These are phyloP conservation scores for Groenewaldozyma auringiensis DNA, from an alignment of 1,139 yeast genomes.

Conservation along the genomic window DNA sequence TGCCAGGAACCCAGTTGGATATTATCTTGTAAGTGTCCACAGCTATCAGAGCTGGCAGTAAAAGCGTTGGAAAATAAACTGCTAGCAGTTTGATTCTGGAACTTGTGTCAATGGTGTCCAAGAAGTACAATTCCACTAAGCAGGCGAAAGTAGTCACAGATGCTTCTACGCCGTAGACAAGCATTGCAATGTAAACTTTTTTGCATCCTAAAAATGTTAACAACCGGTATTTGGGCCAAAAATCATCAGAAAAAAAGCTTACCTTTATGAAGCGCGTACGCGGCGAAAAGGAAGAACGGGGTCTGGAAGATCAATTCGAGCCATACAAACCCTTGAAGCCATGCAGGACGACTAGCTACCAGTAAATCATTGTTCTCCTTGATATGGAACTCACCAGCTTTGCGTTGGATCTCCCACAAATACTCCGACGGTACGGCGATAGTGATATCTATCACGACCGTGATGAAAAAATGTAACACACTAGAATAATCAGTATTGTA, in stretches of 20 bases:
- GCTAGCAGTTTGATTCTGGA: constrained; percentile 41
- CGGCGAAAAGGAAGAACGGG: constrained; percentile 59
- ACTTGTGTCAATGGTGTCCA: constrained; percentile 27
- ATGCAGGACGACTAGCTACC: constrained; percentile 47
- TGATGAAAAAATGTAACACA: constrained; percentile 62
- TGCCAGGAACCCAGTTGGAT: neutral
- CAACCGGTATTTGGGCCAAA: neutral
- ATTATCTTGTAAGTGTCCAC: constrained; percentile 37
- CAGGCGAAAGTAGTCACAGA: constrained; percentile 65
- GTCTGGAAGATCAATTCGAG: constrained; percentile 68
- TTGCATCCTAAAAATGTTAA: constrained; percentile 13
- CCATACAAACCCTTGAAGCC: constrained; percentile 66
- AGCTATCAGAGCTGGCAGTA: constrained; percentile 54
- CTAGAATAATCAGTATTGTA: constrained; percentile 11
- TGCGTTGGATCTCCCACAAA: constrained; percentile 42
- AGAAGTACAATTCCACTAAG: constrained; percentile 27
- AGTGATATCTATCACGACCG: constrained; percentile 66
- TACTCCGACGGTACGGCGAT: constrained; percentile 53
- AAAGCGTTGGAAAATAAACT: constrained; percentile 59
- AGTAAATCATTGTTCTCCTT: constrained; percentile 61
- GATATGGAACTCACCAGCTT: constrained; percentile 52
- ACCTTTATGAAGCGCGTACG: constrained; percentile 24
- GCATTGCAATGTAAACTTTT: constrained; percentile 42
- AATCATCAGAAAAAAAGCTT: constrained; percentile 4
- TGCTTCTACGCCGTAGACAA: constrained; percentile 74